These are phyloP conservation scores for Globisporangium alternatum DNA, from an alignment of 352 stramenopile species.

Conservation along the genomic window DNA sequence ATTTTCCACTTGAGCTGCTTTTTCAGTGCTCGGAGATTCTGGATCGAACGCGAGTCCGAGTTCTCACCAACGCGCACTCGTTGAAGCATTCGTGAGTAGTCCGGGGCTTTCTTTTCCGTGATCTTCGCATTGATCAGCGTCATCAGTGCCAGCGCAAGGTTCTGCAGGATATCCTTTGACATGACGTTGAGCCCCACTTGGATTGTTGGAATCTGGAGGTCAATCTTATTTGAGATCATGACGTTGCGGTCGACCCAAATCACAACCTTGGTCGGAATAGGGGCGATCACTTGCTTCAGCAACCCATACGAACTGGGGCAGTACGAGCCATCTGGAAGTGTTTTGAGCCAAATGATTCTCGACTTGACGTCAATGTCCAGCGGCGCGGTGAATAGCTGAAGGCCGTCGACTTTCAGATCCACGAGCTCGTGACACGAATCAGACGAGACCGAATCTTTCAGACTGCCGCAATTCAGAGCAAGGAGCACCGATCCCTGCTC, in stretches of 20 bases:
- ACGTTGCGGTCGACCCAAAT: slow-evolving; percentile 53
- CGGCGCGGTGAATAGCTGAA: slow-evolving; percentile 65
- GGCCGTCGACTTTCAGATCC: slow-evolving; percentile 53
- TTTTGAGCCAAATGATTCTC: slow-evolving; percentile 61
- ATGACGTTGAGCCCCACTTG: slow-evolving; percentile 42
- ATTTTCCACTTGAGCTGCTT: slow-evolving; percentile 70
- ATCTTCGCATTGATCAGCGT: slow-evolving; percentile 45
- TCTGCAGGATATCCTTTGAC: slow-evolving; percentile 68
- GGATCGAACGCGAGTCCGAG: slow-evolving; percentile 24
- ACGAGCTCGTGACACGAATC: slow-evolving; percentile 52
- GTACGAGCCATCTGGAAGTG: slow-evolving; percentile 51
- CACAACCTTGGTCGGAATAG: slow-evolving; percentile 51
- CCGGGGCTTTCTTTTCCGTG: slow-evolving; percentile 28
- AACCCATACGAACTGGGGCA: slow-evolving; percentile 58
- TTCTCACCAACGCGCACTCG: background rate
- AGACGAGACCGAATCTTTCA: slow-evolving; percentile 53
- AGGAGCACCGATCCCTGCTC: slow-evolving; percentile 56
- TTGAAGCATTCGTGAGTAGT: slow-evolving; percentile 38
- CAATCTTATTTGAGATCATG: slow-evolving; percentile 37
- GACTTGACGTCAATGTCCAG: slow-evolving; percentile 75
- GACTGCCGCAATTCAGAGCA: slow-evolving; percentile 50
- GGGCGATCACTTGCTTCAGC: slow-evolving; percentile 61
- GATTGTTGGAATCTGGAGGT: slow-evolving; percentile 57
- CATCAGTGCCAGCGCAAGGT: slow-evolving; percentile 33
- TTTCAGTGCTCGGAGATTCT: slow-evolving; percentile 42